phyloP scores from a whole-genome alignment of 202 grass and related monocot genomes.

The Sporobolus alterniflorus region DNA sequence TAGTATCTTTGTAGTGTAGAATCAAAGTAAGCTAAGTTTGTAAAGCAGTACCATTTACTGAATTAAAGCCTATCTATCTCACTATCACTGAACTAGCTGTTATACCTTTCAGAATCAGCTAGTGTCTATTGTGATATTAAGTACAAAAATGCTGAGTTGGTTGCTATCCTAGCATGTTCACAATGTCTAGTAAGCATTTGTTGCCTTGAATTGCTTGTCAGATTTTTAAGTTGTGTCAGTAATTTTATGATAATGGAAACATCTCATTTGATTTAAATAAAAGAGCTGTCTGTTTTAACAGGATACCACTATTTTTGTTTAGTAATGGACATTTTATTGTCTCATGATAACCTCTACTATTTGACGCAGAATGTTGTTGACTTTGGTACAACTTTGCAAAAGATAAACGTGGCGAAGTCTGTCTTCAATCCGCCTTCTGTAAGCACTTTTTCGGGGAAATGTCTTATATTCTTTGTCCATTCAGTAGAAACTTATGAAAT shows the following conservation, averaged over 20 bases:
- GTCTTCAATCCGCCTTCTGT: conserved; percentile 69
- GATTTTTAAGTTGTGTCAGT: not conserved
- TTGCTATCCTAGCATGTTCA: conserved; percentile 3
- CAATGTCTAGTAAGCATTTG: not conserved
- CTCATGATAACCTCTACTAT: conserved; percentile 23
- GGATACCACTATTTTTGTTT: not conserved
- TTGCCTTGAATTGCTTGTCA: not conserved
- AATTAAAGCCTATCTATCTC: not conserved
- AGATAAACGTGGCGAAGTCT: conserved; percentile 65
- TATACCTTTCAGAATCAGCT: not conserved
- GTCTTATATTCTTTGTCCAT: conserved; percentile 1
- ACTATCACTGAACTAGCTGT: not conserved
- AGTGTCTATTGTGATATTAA: not conserved
- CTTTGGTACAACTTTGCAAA: conserved; percentile 72
- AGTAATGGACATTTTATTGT: not conserved
- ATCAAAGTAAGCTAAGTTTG: no score
- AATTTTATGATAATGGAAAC: not conserved
- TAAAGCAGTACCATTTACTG: not conserved
- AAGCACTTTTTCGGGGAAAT: conserved; percentile 34
- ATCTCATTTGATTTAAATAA: not conserved
- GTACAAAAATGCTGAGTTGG: not conserved
- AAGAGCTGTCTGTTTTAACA: not conserved
- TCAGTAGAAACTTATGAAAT: not conserved
- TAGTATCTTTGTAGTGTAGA: not conserved
- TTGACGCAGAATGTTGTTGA: conserved; percentile 66